Percentiles rank a stretch among this genome's conserved stretches.
These are phyloP conservation scores for Rhodotorula sp. DNA, from an alignment of 1,284 basidiomycete species.

Conservation along the genomic window DNA sequence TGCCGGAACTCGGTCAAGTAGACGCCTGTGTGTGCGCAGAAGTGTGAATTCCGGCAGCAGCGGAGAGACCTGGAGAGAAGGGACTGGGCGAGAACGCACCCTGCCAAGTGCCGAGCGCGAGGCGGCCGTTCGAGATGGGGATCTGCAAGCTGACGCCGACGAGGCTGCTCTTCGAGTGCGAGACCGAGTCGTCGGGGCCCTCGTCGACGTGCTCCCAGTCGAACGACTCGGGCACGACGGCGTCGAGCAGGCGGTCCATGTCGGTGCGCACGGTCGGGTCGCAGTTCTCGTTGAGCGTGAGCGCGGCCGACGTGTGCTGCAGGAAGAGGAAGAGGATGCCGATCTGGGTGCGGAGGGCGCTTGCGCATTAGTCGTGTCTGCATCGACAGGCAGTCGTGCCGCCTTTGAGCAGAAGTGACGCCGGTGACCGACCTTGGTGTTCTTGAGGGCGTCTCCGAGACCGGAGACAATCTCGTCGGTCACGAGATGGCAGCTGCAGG, in stretches of 20 bases:
- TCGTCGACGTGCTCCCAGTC: constrained; percentile 51
- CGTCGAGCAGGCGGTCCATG: constrained; percentile 51
- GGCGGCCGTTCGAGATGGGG: constrained; percentile 48
- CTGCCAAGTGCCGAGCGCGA: constrained; percentile 33
- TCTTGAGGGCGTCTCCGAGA: constrained; percentile 48
- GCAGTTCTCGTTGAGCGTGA: constrained; percentile 46
- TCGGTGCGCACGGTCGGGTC: constrained; percentile 51
- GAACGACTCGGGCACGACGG: constrained; percentile 43
- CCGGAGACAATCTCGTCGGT: constrained; percentile 50
- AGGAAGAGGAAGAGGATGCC: constrained; percentile 48
- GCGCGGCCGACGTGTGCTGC: constrained; percentile 40
- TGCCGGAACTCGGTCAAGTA: constrained; percentile 44
- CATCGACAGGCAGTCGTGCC: background rate
- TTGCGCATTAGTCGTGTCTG: too few relatives aligned
- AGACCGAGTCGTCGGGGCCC: constrained; percentile 47
- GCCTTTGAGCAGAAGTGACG: too few relatives aligned
- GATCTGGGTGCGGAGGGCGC: constrained; percentile 23
- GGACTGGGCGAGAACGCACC: constrained; percentile 46
- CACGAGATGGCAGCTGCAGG: constrained; percentile 51
- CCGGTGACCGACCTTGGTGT: constrained; percentile 14
- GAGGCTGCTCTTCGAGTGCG: constrained; percentile 51
- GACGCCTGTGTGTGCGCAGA: background rate
- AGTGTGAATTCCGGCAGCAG: background rate
- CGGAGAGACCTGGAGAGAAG: background rate
- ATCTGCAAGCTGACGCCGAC: constrained; percentile 50